Percentiles rank a stretch among this genome's conserved stretches.
phyloP scores from a whole-genome alignment of 2,329 filamentous ascomycete species.

The Aspergillus sp. region DNA sequence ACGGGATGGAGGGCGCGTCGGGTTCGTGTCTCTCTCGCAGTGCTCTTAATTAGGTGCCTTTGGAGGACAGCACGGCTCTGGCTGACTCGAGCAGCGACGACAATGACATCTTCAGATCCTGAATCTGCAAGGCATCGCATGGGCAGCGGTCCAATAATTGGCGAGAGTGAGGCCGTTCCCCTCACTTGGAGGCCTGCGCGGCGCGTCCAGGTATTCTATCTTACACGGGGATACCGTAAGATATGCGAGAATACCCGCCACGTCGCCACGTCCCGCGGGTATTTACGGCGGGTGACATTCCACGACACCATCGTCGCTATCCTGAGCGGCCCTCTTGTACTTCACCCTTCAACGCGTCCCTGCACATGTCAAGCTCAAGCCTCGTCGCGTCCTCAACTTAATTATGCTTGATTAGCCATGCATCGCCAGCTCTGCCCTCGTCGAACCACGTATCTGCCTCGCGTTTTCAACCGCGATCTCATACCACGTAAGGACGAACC shows the following conservation, averaged over 20 bases:
- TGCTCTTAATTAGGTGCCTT: background rate
- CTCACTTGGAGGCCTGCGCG: constrained; percentile 1
- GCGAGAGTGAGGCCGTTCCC: background rate
- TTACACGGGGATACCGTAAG: background rate
- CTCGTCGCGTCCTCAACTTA: constrained; percentile 8
- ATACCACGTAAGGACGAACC: background rate
- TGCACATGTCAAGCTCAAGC: constrained; percentile 1
- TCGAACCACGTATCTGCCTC: constrained; percentile 7
- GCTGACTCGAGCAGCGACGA: background rate
- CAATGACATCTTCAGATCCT: constrained; percentile 1
- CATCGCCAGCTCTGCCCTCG: background rate
- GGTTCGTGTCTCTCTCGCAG: constrained; percentile 11
- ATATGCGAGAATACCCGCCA: background rate
- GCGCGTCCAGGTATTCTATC: background rate
- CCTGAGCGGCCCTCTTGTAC: background rate
- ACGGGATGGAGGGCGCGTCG: constrained; percentile 9
- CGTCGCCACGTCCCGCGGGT: background rate
- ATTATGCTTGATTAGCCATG: constrained; percentile 1
- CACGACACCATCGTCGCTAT: constrained; percentile 2
- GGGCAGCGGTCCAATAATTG: constrained; percentile 10
- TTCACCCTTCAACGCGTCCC: constrained; percentile 23
- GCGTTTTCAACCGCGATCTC: background rate
- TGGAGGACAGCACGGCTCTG: background rate
- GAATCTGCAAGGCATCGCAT: constrained; percentile 11
- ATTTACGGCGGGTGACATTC: constrained; percentile 2